Conservation (phyloP, 179 eudicot species). For the Spinacia oleracea region DNA sequence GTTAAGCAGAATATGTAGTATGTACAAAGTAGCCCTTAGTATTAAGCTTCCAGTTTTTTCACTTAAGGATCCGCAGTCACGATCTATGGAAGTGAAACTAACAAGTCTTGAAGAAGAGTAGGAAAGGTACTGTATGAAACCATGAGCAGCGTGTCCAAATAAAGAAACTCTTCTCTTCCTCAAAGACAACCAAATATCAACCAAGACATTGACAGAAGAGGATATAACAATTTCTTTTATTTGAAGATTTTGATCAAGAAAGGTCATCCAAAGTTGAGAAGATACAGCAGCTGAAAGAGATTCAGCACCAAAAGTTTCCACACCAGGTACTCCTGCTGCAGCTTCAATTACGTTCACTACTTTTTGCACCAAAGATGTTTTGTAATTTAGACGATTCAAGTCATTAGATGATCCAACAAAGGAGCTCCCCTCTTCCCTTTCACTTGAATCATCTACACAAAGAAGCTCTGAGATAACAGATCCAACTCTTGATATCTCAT, state of each 20-base stretch:
- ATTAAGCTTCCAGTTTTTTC: slow-evolving; percentile 60
- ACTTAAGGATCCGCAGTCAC: slow-evolving; percentile 42
- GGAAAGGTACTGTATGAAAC: slow-evolving; percentile 72
- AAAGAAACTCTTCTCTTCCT: slow-evolving; percentile 86
- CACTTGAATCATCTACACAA: slow-evolving; percentile 37
- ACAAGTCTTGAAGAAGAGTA: slow-evolving; percentile 54
- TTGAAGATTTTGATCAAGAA: slow-evolving; percentile 43
- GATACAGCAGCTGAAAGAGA: slow-evolving; percentile 54
- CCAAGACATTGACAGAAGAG: slow-evolving; percentile 53
- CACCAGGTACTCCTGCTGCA: slow-evolving; percentile 86
- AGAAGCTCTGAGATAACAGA: slow-evolving; percentile 50
- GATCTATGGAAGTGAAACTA: slow-evolving; percentile 43
- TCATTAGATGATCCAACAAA: slow-evolving; percentile 36
- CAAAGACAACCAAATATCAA: slow-evolving; percentile 89
- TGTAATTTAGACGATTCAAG: slow-evolving; percentile 31
- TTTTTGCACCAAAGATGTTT: slow-evolving; percentile 49
- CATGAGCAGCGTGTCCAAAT: slow-evolving; percentile 94
- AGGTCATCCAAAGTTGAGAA: slow-evolving; percentile 66
- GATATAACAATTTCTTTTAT: slow-evolving; percentile 39
- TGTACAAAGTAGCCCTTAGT: slow-evolving; percentile 78
- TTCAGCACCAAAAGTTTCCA: slow-evolving; percentile 61
- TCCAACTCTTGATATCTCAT: slow-evolving; percentile 64
- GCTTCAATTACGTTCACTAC: slow-evolving; percentile 69
- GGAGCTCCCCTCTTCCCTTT: slow-evolving; percentile 32
- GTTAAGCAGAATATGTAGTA: slow-evolving; percentile 87